phyloP scores from a whole-genome alignment of 768 basidiomycete species.

The Hericium alpestre region DNA sequence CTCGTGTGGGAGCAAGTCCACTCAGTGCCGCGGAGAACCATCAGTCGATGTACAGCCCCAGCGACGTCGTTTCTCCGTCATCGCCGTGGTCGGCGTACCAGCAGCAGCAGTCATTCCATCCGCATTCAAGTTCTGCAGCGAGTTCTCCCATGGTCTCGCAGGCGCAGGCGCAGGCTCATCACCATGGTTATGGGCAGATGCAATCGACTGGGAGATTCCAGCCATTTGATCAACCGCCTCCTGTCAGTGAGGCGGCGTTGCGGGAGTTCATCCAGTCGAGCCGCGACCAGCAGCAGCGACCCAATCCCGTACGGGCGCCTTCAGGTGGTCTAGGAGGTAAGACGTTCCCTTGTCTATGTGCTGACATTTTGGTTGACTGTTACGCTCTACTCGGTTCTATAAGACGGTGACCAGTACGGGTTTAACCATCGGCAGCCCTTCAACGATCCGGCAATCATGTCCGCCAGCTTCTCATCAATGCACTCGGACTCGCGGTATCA shows the following conservation, averaged over 20 bases:
- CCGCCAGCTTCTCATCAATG: slow-evolving; percentile 48
- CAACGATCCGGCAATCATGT: slow-evolving; percentile 73
- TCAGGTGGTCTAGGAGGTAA: slow-evolving; percentile 26
- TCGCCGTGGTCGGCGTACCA: slow-evolving; percentile 35
- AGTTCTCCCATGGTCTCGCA: slow-evolving; percentile 41
- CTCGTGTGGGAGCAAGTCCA: slow-evolving; percentile 46
- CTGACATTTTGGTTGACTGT: slow-evolving; percentile 17
- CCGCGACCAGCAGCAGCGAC: slow-evolving; percentile 38
- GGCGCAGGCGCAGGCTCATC: slow-evolving; percentile 30
- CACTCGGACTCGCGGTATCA: slow-evolving; percentile 13
- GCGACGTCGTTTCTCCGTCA: slow-evolving; percentile 26
- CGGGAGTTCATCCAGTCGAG: slow-evolving; percentile 68
- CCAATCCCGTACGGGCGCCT: slow-evolving; percentile 17
- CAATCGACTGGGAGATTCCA: slow-evolving; percentile 36
- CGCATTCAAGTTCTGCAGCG: slow-evolving; percentile 27
- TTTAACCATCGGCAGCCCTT: slow-evolving; percentile 38
- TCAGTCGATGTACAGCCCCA: slow-evolving; percentile 34
- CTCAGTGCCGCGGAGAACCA: slow-evolving; percentile 34
- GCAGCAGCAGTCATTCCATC: slow-evolving; percentile 30
- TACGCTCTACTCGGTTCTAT: slow-evolving; percentile 6
- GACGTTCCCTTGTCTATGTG: slow-evolving; percentile 11
- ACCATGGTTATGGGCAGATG: slow-evolving; percentile 18
- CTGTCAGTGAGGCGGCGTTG: slow-evolving; percentile 66
- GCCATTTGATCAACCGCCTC: slow-evolving; percentile 36
- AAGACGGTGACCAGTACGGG: slow-evolving; percentile 24